A percentile compares a stretch with the other conserved stretches of the same genome.
phyloP scores from a whole-genome alignment of 108 stramenopile species.

The Cyclotella cryptica region DNA sequence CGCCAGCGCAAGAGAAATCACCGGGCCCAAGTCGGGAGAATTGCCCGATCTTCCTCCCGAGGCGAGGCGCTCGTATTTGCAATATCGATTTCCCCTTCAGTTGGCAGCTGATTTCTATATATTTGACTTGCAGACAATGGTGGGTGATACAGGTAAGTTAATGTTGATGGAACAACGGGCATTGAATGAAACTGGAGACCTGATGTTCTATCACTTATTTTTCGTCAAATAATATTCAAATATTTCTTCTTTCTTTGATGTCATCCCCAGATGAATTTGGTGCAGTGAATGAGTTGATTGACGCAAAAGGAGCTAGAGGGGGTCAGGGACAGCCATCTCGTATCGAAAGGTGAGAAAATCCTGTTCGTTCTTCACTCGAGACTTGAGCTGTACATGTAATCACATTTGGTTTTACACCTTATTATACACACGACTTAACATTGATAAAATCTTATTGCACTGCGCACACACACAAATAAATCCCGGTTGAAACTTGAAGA shows the following conservation, averaged over 20 bases:
- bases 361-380: background rate
- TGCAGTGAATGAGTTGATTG: constrained; percentile 66
- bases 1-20: constrained; percentile 11
- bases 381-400: no score
- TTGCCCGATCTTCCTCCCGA: constrained; percentile 78
- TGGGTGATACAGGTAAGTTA: constrained; percentile 52
- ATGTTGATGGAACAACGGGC: no score
- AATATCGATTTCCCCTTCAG: constrained; percentile 76
- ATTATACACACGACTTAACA: no score
- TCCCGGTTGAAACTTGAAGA: background rate
- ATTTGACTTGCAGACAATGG: constrained; percentile 72
- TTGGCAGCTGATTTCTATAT: constrained; percentile 84
- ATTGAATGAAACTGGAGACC: background rate
- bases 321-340: constrained; percentile 75
- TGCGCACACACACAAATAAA: no score
- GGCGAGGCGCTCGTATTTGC: constrained; percentile 74
- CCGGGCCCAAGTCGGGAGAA: constrained; percentile 39
- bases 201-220: background rate
- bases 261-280: constrained; percentile 64
- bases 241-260: background rate
- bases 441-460: no score
- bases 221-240: background rate
- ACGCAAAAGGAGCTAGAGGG: constrained; percentile 56
- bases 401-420: no score
- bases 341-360: constrained; percentile 66